phyloP scores from a whole-genome alignment of 441 rosid genomes.

The Metrosideros polymorpha region DNA sequence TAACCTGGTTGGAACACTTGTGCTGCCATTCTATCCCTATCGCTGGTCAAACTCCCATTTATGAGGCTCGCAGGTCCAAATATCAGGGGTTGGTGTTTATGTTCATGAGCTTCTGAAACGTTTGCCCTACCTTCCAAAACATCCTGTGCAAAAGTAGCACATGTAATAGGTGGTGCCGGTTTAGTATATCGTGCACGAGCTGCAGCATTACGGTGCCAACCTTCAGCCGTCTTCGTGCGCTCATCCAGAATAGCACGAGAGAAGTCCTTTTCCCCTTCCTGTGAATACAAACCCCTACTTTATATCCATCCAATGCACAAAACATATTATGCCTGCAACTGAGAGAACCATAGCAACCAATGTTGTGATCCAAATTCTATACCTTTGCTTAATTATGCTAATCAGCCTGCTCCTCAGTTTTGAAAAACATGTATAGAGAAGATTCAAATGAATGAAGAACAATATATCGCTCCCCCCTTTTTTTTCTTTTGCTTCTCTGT shows the following conservation, averaged over 20 bases:
- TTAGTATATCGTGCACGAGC: slow-evolving; percentile 44
- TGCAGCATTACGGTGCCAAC: slow-evolving; percentile 88
- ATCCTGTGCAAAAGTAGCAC: slow-evolving; percentile 98
- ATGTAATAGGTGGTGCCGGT: slow-evolving; percentile 79
- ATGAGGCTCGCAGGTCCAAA: slow-evolving; percentile 91
- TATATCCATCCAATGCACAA: neutral
- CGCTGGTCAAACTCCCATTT: slow-evolving; percentile 45
- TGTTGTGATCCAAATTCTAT: neutral
- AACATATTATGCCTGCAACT: neutral
- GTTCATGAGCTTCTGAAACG: slow-evolving; percentile 67
- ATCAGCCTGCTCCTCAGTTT: neutral
- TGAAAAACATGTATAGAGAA: neutral
- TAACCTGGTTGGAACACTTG: slow-evolving; percentile 82
- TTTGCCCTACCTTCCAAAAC: slow-evolving; percentile 91
- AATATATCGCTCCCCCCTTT: neutral
- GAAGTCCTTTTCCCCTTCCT: slow-evolving; percentile 69
- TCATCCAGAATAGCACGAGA: slow-evolving; percentile 70
- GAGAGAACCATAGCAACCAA: neutral
- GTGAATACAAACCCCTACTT: neutral
- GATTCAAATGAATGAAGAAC: neutral
- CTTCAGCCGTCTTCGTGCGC: slow-evolving; percentile 67
- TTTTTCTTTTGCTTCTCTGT: neutral
- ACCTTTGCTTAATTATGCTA: neutral
- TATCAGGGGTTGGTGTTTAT: slow-evolving; percentile 83
- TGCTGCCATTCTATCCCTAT: slow-evolving; percentile 82